These are phyloP conservation scores for Scutellaria galericulata DNA, from an alignment of 257 asterid species.

Conservation along the genomic window DNA sequence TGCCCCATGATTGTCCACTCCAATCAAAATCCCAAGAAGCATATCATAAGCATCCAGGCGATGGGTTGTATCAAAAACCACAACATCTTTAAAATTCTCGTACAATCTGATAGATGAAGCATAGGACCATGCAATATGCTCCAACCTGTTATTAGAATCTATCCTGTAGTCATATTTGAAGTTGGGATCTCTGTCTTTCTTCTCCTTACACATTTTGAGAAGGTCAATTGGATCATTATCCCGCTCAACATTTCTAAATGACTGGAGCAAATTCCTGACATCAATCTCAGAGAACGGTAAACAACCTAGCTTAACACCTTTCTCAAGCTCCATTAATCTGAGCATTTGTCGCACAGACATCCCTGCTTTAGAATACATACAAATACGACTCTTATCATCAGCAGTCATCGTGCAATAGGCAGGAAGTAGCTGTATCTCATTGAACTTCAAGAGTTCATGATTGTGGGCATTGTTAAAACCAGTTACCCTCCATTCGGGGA, in stretches of 20 bases:
- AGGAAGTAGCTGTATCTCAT: slow-evolving; percentile 48
- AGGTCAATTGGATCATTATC: slow-evolving; percentile 61
- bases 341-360: slow-evolving; percentile 68
- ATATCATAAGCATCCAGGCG: slow-evolving; percentile 64
- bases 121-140: slow-evolving; percentile 62
- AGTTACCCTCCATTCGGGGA: slow-evolving; percentile 67
- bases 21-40: slow-evolving; percentile 69
- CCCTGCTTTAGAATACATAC: slow-evolving; percentile 67
- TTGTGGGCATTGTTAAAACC: slow-evolving; percentile 60
- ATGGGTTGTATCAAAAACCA: slow-evolving; percentile 60
- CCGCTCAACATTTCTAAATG: slow-evolving; percentile 54
- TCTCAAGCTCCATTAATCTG: slow-evolving; percentile 66
- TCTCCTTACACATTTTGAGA: slow-evolving; percentile 60
- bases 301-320: slow-evolving; percentile 63
- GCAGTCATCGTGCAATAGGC: slow-evolving; percentile 51
- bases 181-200: slow-evolving; percentile 55
- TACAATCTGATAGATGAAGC: slow-evolving; percentile 53
- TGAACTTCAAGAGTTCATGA: slow-evolving; percentile 57
- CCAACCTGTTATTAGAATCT: slow-evolving; percentile 60
- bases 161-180: slow-evolving; percentile 53
- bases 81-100: slow-evolving; percentile 60
- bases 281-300: slow-evolving; percentile 67
- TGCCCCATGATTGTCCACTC: slow-evolving; percentile 65
- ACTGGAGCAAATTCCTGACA: slow-evolving; percentile 58
- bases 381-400: slow-evolving; percentile 62